Conservation (phyloP, 192 early-diverging fungal species). For the Entomortierella parvispora region DNA sequence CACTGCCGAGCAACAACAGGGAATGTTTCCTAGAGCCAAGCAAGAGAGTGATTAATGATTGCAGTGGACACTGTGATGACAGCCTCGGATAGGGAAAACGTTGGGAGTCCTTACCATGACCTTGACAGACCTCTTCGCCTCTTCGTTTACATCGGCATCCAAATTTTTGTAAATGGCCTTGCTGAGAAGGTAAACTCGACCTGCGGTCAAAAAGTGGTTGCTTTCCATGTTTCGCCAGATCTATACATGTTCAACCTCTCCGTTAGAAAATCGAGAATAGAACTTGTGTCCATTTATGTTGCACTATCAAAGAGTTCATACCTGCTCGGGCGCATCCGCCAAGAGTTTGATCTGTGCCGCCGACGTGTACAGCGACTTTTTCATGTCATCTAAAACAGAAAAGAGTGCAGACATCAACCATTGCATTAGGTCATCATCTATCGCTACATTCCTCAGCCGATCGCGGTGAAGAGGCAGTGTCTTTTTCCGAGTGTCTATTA, state of each 20-base stretch:
- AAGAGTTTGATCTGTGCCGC: constrained; percentile 86
- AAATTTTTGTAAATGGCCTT: constrained; percentile 75
- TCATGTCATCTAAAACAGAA: constrained; percentile 61
- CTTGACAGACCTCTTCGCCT: constrained; percentile 9
- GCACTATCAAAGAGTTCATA: constrained; percentile 28
- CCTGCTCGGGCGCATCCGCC: constrained; percentile 90
- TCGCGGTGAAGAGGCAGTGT: too few species aligned
- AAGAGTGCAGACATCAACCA: constrained; percentile 1
- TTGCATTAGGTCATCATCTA: background rate
- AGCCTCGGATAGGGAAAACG: too few species aligned
- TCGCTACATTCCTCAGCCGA: too few species aligned
- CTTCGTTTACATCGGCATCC: constrained; percentile 58
- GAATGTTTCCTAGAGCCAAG: constrained; percentile 66
- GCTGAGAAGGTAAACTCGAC: constrained; percentile 75
- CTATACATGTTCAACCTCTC: constrained; percentile 40
- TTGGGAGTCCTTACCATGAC: constrained; percentile 49
- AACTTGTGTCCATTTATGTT: background rate
- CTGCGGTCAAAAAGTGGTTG: constrained; percentile 74
- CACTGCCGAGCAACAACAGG: constrained; percentile 86
- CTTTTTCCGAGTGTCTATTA: too few species aligned
- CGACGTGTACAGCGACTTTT: constrained; percentile 67
- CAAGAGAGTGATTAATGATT: constrained; percentile 11
- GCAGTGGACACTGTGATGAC: too few species aligned
- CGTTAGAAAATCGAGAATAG: background rate
- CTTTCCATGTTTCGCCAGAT: constrained; percentile 86